These are phyloP conservation scores for Viola odorata DNA, from an alignment of 345 rosid species.

Conservation along the genomic window DNA sequence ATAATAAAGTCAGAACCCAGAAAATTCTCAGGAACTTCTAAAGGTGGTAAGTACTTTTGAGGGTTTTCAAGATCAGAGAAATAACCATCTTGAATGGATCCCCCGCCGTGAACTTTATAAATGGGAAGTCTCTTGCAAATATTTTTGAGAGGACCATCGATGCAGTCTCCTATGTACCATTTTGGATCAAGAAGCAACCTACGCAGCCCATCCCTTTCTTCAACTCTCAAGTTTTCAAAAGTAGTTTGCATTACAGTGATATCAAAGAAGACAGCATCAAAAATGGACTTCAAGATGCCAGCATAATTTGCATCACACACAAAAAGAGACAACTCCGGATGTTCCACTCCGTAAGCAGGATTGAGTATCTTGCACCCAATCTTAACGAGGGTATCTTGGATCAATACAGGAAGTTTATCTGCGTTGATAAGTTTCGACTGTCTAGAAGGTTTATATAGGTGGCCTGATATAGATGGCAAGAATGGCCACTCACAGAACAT, in stretches of 20 bases:
- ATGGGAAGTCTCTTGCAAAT: constrained; percentile 70
- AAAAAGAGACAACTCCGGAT: constrained; percentile 65
- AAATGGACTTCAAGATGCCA: constrained; percentile 70
- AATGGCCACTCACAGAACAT: constrained; percentile 88
- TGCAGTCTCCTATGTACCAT: constrained; percentile 61
- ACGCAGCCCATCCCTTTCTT: constrained; percentile 79
- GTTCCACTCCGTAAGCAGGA: constrained; percentile 50
- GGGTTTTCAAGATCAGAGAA: constrained; percentile 75
- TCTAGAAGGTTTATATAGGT: constrained; percentile 60
- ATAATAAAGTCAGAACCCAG: constrained; percentile 63
- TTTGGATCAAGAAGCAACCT: constrained; percentile 67
- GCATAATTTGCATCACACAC: constrained; percentile 51
- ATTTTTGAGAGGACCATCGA: constrained; percentile 44
- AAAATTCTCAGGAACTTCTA: constrained; percentile 54
- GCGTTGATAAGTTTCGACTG: constrained; percentile 67
- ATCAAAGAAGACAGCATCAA: constrained; percentile 46
- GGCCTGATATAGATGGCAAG: constrained; percentile 76
- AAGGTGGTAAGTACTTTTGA: constrained; percentile 69
- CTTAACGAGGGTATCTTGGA: constrained; percentile 57
- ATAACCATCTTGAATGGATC: constrained; percentile 36
- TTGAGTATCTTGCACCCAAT: constrained; percentile 82
- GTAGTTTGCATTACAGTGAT: constrained; percentile 30
- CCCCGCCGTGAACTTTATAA: constrained; percentile 52
- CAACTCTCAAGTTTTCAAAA: constrained; percentile 40
- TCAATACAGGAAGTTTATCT: constrained; percentile 52